Percentiles rank a stretch among this genome's conserved stretches.
Evolutionary conservation across 75 land plant species (phyloP).

Genomic region (Selaginella tamariscina): DNA sequence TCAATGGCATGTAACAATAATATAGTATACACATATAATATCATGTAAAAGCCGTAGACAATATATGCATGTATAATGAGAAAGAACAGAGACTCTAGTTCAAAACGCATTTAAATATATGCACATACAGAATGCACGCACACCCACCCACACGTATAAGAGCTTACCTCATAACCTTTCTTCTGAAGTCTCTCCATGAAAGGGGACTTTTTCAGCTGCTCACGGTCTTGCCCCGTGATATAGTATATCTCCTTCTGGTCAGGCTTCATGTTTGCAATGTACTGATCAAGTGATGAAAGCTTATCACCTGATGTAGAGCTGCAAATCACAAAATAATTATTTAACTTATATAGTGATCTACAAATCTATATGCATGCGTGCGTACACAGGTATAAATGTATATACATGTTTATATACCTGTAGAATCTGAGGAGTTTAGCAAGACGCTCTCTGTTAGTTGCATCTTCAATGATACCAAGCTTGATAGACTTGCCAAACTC

Average conservation of each 20-base stretch:
- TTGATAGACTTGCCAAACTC: slow-evolving; percentile 96
- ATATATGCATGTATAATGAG: slow-evolving; percentile 4
- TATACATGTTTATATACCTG: slow-evolving; percentile 38
- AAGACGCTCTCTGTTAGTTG: slow-evolving; percentile 79
- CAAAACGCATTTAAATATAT: neutral
- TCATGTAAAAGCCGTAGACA: neutral
- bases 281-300: slow-evolving; percentile 73
- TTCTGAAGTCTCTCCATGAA: slow-evolving; percentile 85
- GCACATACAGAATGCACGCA: too few relatives aligned
- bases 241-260: slow-evolving; percentile 91
- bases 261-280: slow-evolving; percentile 85
- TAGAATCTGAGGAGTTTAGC: slow-evolving; percentile 91
- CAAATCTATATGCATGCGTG: too few relatives aligned
- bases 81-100: slow-evolving; percentile 3
- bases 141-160: too few relatives aligned
- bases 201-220: slow-evolving; percentile 89
- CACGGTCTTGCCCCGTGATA: slow-evolving; percentile 80
- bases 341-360: too few relatives aligned
- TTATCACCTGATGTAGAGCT: slow-evolving; percentile 88
- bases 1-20: neutral
- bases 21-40: neutral
- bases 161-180: slow-evolving; percentile 78
- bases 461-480: slow-evolving; percentile 96
- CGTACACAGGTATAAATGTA: too few relatives aligned
- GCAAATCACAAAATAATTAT: slow-evolving; percentile 17